phyloP scores from a whole-genome alignment of 2,329 filamentous ascomycete species.

The Metarhizium robertsii region DNA sequence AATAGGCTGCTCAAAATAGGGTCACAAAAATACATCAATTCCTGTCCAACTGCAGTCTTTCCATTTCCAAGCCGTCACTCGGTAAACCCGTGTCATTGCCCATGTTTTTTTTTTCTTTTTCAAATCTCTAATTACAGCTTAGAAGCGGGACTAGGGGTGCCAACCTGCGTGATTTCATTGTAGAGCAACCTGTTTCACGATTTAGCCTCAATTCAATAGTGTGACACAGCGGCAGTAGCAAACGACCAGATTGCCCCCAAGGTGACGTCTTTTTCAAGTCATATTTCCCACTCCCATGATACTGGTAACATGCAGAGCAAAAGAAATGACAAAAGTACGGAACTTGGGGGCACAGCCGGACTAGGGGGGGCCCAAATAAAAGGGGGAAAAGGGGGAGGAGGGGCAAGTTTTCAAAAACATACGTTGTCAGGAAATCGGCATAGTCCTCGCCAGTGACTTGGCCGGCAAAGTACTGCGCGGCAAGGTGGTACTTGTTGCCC shows the following conservation, averaged over 20 bases:
- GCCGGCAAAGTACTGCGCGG: slow-evolving; percentile 82
- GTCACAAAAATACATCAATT: not conserved
- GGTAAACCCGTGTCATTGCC: not conserved
- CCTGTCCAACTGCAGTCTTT: not conserved
- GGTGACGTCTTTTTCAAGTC: too few species aligned
- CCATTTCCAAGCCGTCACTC: not conserved
- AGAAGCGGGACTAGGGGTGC: slow-evolving; percentile 49
- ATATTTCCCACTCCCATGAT: too few species aligned
- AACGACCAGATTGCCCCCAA: too few species aligned
- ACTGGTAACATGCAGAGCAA: too few species aligned
- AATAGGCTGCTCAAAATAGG: too few species aligned
- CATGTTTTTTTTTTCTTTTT: not conserved
- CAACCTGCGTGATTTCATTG: slow-evolving; percentile 75
- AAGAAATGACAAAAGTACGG: too few species aligned
- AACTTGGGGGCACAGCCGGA: too few species aligned
- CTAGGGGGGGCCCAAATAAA: too few species aligned
- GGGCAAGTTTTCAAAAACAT: slow-evolving; percentile 26
- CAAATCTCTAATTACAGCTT: slow-evolving; percentile 39
- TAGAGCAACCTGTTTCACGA: slow-evolving; percentile 59
- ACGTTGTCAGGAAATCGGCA: slow-evolving; percentile 86
- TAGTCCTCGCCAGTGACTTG: slow-evolving; percentile 98
- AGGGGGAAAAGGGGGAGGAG: too few species aligned
- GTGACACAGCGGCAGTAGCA: too few species aligned
- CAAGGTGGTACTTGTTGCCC: slow-evolving; percentile 86
- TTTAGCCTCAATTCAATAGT: not conserved